A percentile compares a stretch with the other conserved stretches of the same genome.
Conservation (phyloP, 2,329 filamentous ascomycete genomes). For the Colletotrichum cuscutae region DNA sequence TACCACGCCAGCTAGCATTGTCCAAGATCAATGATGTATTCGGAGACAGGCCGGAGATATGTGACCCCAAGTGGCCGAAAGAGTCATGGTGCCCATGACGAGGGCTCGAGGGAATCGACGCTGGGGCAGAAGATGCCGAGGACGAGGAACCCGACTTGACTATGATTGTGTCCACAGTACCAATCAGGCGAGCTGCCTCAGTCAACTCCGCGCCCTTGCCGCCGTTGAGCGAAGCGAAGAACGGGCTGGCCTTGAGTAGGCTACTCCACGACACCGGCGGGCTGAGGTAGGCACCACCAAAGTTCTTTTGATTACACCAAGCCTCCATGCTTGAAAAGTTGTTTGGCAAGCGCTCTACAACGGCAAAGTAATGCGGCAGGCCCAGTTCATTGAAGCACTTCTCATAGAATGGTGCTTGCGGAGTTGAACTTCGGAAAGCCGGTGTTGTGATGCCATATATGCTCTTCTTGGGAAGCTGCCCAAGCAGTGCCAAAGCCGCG, state of each 20-base stretch:
- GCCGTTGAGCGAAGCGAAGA: conserved; percentile 61
- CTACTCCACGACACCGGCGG: conserved; percentile 72
- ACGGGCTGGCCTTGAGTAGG: conserved; percentile 66
- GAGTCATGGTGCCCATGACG: conserved; percentile 47
- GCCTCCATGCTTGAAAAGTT: conserved; percentile 74
- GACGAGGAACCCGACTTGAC: conserved; percentile 62
- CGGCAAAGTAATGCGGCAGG: conserved; percentile 83
- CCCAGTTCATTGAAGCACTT: conserved; percentile 85
- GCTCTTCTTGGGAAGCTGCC: conserved; percentile 81
- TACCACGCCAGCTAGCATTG: conserved; percentile 88
- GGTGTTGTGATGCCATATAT: conserved; percentile 84
- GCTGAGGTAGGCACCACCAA: conserved; percentile 85
- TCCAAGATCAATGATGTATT: conserved; percentile 75
- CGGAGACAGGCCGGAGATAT: conserved; percentile 47
- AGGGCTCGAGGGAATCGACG: conserved; percentile 61
- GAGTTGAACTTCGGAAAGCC: conserved; percentile 69
- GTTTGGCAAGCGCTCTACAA: conserved; percentile 76
- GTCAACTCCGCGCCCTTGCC: conserved; percentile 70
- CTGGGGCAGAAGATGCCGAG: conserved; percentile 54
- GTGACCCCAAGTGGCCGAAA: conserved; percentile 34
- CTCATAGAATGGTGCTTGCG: conserved; percentile 86
- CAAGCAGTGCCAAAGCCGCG: conserved; percentile 79
- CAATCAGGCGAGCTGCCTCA: conserved; percentile 81
- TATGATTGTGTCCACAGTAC: conserved; percentile 84
- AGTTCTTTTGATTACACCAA: conserved; percentile 77